Evolutionary conservation across 1,284 basidiomycete genomes (phyloP).

Genomic region (Tranzscheliella williamsii): DNA sequence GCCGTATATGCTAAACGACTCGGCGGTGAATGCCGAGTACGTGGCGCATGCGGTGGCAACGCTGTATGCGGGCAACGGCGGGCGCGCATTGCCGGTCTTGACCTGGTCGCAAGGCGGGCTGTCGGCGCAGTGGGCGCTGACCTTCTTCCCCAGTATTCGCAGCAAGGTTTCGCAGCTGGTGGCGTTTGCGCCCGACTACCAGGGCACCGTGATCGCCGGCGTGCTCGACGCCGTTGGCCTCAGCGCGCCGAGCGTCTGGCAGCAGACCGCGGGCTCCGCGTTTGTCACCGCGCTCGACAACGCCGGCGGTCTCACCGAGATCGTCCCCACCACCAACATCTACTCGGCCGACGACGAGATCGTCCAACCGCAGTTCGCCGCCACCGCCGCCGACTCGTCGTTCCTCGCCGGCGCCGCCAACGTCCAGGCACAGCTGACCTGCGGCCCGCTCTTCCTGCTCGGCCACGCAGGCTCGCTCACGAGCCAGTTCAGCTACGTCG

Average conservation of each 20-base stretch:
- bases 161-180: slow-evolving; percentile 12
- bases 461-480: slow-evolving; percentile 21
- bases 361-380: slow-evolving; percentile 17
- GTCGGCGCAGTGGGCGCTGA: slow-evolving; percentile 14
- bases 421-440: slow-evolving; percentile 17
- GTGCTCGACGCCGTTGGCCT: slow-evolving; percentile 1
- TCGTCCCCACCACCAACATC: slow-evolving; percentile 34
- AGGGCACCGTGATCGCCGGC: slow-evolving; percentile 12
- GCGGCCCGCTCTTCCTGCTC: slow-evolving; percentile 11
- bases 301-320: slow-evolving; percentile 21
- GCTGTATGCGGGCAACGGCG: slow-evolving; percentile 6
- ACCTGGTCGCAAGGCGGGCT: slow-evolving; percentile 33
- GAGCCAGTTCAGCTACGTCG: slow-evolving; percentile 15
- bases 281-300: slow-evolving; percentile 15
- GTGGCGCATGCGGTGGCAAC: slow-evolving; percentile 24
- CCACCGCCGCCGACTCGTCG: slow-evolving; percentile 7
- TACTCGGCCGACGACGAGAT: slow-evolving; percentile 24
- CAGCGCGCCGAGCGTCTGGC: slow-evolving; percentile 11
- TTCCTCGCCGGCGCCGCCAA: slow-evolving; percentile 19
- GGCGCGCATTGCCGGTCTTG: slow-evolving; percentile 12
- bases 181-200: slow-evolving; percentile 33
- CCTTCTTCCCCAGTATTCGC: slow-evolving; percentile 28
- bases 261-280: slow-evolving; percentile 14
- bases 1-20: slow-evolving; percentile 33
- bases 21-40: slow-evolving; percentile 31